These are phyloP conservation scores for Amylocarpus encephaloides DNA, from an alignment of 2,329 filamentous ascomycete species.

Conservation along the genomic window DNA sequence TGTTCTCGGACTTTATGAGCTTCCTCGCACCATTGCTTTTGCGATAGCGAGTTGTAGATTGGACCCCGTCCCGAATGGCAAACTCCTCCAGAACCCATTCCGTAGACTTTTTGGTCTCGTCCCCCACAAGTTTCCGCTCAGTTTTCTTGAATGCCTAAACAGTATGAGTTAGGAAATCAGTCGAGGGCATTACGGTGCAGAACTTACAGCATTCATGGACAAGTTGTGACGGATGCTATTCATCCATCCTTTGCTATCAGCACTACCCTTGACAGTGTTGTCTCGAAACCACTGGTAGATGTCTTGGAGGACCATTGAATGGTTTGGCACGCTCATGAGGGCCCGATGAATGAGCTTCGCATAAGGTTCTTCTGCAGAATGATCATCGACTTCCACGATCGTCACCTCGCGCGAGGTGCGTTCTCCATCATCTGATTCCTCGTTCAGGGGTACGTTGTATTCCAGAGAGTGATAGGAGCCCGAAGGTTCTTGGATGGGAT, in stretches of 20 bases:
- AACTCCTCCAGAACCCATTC: constrained; percentile 72
- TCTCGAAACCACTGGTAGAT: constrained; percentile 87
- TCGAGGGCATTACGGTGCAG: constrained; percentile 27
- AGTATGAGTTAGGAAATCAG: constrained; percentile 2
- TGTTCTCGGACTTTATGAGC: constrained; percentile 30
- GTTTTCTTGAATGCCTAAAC: constrained; percentile 50
- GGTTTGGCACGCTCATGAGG: constrained; percentile 58
- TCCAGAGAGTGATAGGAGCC: constrained; percentile 8
- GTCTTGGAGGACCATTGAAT: constrained; percentile 73
- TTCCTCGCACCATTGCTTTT: constrained; percentile 42
- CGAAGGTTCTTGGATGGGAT: neutral
- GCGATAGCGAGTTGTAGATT: constrained; percentile 78
- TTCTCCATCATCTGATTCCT: constrained; percentile 25
- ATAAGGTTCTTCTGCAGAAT: constrained; percentile 57
- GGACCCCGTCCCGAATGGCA: constrained; percentile 64
- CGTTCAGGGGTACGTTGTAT: constrained; percentile 16
- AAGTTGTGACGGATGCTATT: constrained; percentile 95
- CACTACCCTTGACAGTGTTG: constrained; percentile 68
- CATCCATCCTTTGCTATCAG: constrained; percentile 70
- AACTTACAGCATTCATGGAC: constrained; percentile 84
- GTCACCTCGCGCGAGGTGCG: constrained; percentile 23
- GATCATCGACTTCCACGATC: constrained; percentile 25
- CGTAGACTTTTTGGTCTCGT: constrained; percentile 58
- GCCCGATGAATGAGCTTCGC: constrained; percentile 75
- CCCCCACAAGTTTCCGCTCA: constrained; percentile 34